Percentiles rank a stretch among this genome's conserved stretches.
Conservation (phyloP, 2,329 filamentous ascomycete genomes). For the Nectriaceae sp. region DNA sequence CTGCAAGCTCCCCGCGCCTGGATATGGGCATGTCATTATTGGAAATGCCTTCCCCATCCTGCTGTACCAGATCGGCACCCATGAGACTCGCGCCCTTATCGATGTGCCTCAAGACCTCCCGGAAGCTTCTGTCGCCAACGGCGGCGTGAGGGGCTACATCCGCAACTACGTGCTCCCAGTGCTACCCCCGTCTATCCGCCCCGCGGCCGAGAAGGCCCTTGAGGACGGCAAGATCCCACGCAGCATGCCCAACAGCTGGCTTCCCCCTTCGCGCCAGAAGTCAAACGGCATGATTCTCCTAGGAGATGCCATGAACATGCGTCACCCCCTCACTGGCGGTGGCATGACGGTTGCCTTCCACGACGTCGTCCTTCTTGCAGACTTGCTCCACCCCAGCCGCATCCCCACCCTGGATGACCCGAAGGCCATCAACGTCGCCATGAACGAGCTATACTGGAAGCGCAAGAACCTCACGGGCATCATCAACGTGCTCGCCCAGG, state of each 20-base stretch:
- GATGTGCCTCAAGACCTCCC: constrained; percentile 81
- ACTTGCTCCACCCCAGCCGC: constrained; percentile 68
- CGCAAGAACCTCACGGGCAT: constrained; percentile 81
- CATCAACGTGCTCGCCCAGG: constrained; percentile 97
- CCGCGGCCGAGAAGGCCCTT: constrained; percentile 74
- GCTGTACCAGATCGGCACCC: constrained; percentile 94
- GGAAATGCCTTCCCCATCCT: constrained; percentile 76
- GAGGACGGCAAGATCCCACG: constrained; percentile 73
- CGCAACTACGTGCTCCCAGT: constrained; percentile 76
- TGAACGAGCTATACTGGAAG: constrained; percentile 81
- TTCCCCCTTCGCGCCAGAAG: constrained; percentile 70
- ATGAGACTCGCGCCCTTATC: constrained; percentile 87
- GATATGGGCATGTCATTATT: constrained; percentile 87
- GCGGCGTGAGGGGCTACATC: constrained; percentile 85
- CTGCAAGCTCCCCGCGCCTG: constrained; percentile 71
- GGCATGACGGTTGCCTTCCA: constrained; percentile 98
- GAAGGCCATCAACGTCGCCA: constrained; percentile 63
- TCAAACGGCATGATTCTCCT: constrained; percentile 72
- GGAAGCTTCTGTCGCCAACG: constrained; percentile 70
- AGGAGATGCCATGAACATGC: constrained; percentile 98
- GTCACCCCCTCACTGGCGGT: constrained; percentile 94
- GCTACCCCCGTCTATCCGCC: constrained; percentile 71
- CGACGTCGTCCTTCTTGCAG: constrained; percentile 78
- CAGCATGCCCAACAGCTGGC: constrained; percentile 94
- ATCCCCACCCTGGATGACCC: constrained; percentile 73